Base-by-base conservation (phyloP, 2,329 filamentous ascomycete species). In the Leptographium galeiforme region DNA sequence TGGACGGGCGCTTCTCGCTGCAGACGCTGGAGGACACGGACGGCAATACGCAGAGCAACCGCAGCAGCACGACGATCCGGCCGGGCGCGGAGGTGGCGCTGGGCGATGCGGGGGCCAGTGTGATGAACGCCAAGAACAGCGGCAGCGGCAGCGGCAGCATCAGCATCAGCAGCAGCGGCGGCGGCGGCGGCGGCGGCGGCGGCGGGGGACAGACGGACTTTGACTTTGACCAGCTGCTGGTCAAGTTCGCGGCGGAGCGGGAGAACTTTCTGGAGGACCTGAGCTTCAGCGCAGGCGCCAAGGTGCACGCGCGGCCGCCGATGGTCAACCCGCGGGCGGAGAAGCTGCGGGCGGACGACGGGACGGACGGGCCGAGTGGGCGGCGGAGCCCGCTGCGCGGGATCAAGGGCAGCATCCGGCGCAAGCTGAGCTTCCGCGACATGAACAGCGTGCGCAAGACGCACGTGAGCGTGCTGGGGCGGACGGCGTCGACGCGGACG, bases 201-300 rank as follows among this genome's bases (percentile, higher is more conserved):
- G 61, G 38, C 68, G 25, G 25, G 2, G 25, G 25, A 25, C 25
- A 77, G 57, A 70, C 68, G 55, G 89, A 95, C 64, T 89, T 87
- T 63, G 93, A 97, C 67, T 98, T 98, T 63, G 93, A 97, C 65
- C 84, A 87, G 63, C 91, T 93, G 32, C 75, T 98, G 60, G 73
- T 89, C 63, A 97, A 96, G 70, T 98, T 98, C 67, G 89, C 93
- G 47, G 85, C 84, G n/a, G 91, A 97, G 71, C 78, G 93, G 59
- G 93, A 98, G 62, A 85, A 84, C 56, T 98, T 98, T 63, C 73
- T 97, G 51, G 88, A 95, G 58, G 93, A 98, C 66, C 77, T 97
- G 52, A 89, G 84, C 60, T 89, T 97, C 66, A 88, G 80, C 59
- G 89, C 90, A 25, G 89, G 90, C 45, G 86, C 87, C 43, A 86